phyloP scores from a whole-genome alignment of 1,284 basidiomycete genomes.

The Cryptococcus jaspeensis region DNA sequence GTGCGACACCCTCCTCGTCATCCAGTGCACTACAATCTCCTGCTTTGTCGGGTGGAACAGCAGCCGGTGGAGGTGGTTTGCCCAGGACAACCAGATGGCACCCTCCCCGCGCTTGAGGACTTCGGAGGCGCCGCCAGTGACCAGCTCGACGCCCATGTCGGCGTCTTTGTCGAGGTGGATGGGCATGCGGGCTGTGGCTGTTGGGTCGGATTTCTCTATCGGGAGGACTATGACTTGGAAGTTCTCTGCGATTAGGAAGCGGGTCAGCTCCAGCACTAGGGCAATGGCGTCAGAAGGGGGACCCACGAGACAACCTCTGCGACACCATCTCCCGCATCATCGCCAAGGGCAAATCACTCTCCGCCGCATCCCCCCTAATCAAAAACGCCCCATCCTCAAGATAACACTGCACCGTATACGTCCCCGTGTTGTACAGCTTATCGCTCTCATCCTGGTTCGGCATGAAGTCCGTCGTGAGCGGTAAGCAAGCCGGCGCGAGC shows the following conservation, averaged over 20 bases:
- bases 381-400: conserved; percentile 60
- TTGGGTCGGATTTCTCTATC: conserved; percentile 26
- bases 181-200: conserved; percentile 15
- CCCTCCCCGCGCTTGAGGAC: conserved; percentile 64
- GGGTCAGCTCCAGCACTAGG: not conserved
- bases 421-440: conserved; percentile 71
- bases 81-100: conserved; percentile 88
- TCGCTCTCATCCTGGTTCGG: conserved; percentile 74
- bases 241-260: too few species aligned
- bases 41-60: conserved; percentile 75
- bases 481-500: conserved; percentile 79
- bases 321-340: conserved; percentile 94
- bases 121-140: conserved; percentile 63
- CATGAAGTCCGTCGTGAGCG: conserved; percentile 88
- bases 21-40: conserved; percentile 81
- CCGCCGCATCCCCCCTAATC: conserved; percentile 53
- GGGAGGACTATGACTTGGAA: conserved; percentile 81
- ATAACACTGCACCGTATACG: conserved; percentile 52
- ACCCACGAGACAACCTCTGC: conserved; percentile 64
- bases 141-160: conserved; percentile 53
- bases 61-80: conserved; percentile 91
- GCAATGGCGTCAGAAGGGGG: too few species aligned
- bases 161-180: conserved; percentile 21
- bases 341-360: conserved; percentile 67
- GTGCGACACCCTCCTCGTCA: conserved; percentile 72